These are phyloP conservation scores for Mortierella sp. DNA, from an alignment of 371 early-diverging fungal genomes.

Conservation along the genomic window DNA sequence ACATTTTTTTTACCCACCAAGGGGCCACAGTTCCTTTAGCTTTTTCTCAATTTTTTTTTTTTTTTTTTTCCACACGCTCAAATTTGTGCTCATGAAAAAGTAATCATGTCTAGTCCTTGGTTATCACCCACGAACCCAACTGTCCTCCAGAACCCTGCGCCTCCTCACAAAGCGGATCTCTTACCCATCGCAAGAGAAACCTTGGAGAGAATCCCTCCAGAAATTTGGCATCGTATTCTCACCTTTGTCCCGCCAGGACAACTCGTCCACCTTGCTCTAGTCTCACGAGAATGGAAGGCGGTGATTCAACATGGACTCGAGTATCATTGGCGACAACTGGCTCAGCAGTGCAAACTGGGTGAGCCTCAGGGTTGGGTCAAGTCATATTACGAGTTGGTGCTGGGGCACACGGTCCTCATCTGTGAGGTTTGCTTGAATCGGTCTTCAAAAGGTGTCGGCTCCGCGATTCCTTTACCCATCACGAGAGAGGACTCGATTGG, in stretches of 20 bases:
- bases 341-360: slow-evolving; percentile 1
- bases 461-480: slow-evolving; percentile 12
- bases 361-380: slow-evolving; percentile 6
- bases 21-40: not conserved
- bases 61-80: no score
- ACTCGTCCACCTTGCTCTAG: not conserved
- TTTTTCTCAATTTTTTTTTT: no score
- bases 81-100: no score
- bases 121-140: slow-evolving; percentile 51
- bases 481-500: slow-evolving; percentile 8
- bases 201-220: not conserved
- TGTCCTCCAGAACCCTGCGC: slow-evolving; percentile 74
- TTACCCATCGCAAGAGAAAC: not conserved
- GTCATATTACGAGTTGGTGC: slow-evolving; percentile 1
- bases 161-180: no score
- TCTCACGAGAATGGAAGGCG: slow-evolving; percentile 12
- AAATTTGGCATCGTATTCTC: slow-evolving; percentile 14
- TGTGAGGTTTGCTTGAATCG: slow-evolving; percentile 16
- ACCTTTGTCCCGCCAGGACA: slow-evolving; percentile 12
- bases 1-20: no score
- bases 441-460: slow-evolving; percentile 9
- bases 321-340: not conserved
- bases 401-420: slow-evolving; percentile 11
- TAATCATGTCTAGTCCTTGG: no score
- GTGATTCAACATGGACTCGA: slow-evolving; percentile 11